A percentile compares a stretch with the other conserved stretches of the same genome.
phyloP scores from a whole-genome alignment of 495 filamentous ascomycete genomes.

The Aspergillus sclerotiicarbonarius region DNA sequence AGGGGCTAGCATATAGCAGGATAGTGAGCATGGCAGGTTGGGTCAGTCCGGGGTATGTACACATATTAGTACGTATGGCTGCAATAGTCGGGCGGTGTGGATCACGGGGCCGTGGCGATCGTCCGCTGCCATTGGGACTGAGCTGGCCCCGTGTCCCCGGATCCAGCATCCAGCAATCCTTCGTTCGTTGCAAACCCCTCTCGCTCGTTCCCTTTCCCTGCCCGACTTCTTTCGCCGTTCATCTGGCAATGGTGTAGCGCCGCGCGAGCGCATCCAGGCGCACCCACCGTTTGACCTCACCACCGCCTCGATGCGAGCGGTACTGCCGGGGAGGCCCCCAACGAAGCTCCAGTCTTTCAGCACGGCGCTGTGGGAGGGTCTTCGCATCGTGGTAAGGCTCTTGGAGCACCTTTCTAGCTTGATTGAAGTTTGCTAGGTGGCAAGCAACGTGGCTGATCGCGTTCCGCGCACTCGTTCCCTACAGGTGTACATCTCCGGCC shows the following conservation, averaged over 20 bases:
- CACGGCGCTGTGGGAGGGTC: slow-evolving; percentile 77
- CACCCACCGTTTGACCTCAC: slow-evolving; percentile 20
- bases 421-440: too few species aligned
- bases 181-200: slow-evolving; percentile 12
- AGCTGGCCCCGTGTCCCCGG: not conserved
- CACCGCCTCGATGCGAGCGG: slow-evolving; percentile 61
- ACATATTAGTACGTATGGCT: too few species aligned
- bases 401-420: not conserved
- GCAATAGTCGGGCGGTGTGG: too few species aligned
- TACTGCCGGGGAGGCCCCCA: slow-evolving; percentile 89
- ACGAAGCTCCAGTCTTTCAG: slow-evolving; percentile 86
- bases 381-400: slow-evolving; percentile 70
- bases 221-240: slow-evolving; percentile 4
- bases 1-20: too few species aligned
- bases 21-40: too few species aligned
- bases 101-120: too few species aligned
- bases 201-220: slow-evolving; percentile 9
- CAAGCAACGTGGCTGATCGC: slow-evolving; percentile 7
- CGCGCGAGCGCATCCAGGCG: slow-evolving; percentile 26
- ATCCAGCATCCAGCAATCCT: not conserved
- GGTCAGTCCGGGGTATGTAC: too few species aligned
- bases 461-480: slow-evolving; percentile 8
- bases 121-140: not conserved
- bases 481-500: slow-evolving; percentile 86
- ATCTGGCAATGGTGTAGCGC: slow-evolving; percentile 42